phyloP scores from a whole-genome alignment of 768 basidiomycete genomes.

The Kwoniella newhampshirensis region DNA sequence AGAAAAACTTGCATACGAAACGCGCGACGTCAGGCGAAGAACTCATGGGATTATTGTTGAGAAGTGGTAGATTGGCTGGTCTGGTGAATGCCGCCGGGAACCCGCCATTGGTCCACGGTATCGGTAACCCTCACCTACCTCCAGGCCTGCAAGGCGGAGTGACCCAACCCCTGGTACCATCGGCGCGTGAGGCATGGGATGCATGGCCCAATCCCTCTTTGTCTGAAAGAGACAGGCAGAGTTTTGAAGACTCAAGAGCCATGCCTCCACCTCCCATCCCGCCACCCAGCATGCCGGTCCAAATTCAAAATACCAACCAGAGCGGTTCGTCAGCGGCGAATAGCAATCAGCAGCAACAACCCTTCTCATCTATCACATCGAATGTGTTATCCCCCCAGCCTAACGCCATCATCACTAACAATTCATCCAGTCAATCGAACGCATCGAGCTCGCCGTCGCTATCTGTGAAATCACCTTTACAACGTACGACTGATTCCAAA shows the following conservation, averaged over 20 bases:
- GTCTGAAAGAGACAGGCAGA: slow-evolving; percentile 11
- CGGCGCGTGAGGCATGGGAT: slow-evolving; percentile 40
- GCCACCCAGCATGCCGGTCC: neutral
- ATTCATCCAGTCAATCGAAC: slow-evolving; percentile 10
- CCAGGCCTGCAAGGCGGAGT: neutral
- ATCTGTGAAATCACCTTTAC: slow-evolving; percentile 29
- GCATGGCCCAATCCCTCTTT: slow-evolving; percentile 20
- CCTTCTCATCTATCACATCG: neutral
- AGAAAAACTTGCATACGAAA: slow-evolving; percentile 98
- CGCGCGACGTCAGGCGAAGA: slow-evolving; percentile 69
- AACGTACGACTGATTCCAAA: slow-evolving; percentile 43
- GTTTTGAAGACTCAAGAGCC: slow-evolving; percentile 1
- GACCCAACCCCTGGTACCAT: slow-evolving; percentile 8
- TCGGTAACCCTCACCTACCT: neutral
- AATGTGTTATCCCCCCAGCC: neutral
- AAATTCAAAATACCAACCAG: neutral
- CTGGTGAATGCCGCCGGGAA: slow-evolving; percentile 15
- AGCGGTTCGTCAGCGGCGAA: neutral
- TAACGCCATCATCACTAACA: slow-evolving; percentile 2
- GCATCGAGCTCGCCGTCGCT: slow-evolving; percentile 32
- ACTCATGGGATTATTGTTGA: slow-evolving; percentile 40
- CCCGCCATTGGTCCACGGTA: neutral
- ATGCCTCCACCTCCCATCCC: slow-evolving; percentile 17
- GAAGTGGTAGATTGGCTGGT: slow-evolving; percentile 39
- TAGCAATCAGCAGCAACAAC: neutral